Percentiles rank a stretch among this genome's conserved stretches.
These are phyloP conservation scores for Skeletonema costatum DNA, from an alignment of 108 stramenopile genomes.

Conservation along the genomic window DNA sequence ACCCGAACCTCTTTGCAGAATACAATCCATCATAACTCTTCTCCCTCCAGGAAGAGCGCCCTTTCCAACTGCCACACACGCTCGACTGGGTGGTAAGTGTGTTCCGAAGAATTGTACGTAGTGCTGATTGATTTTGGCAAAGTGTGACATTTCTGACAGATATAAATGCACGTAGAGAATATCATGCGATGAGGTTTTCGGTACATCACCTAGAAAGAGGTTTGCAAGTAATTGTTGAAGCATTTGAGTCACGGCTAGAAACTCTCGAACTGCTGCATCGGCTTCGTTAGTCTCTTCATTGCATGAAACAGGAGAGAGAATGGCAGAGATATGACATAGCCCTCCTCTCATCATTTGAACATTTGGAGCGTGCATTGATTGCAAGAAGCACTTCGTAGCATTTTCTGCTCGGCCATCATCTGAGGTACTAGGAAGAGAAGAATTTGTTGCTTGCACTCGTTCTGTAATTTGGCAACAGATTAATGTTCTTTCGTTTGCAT, in stretches of 20 bases:
- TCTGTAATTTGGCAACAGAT: neutral
- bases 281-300: conserved; percentile 50
- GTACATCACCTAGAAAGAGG: conserved; percentile 12
- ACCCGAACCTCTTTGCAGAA: conserved; percentile 75
- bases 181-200: conserved; percentile 64
- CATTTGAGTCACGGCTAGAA: conserved; percentile 51
- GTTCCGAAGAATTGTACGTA: conserved; percentile 86
- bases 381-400: neutral
- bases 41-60: conserved; percentile 71
- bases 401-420: neutral
- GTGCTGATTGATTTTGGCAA: conserved; percentile 84
- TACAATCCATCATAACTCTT: conserved; percentile 82
- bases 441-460: conserved; percentile 4
- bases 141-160: conserved; percentile 89
- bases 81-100: conserved; percentile 77
- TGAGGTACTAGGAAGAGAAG: neutral
- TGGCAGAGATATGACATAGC: conserved; percentile 70
- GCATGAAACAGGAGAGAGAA: conserved; percentile 62
- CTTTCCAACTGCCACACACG: conserved; percentile 81
- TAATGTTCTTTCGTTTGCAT: neutral
- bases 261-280: conserved; percentile 57
- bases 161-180: conserved; percentile 94
- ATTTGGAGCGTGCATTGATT: conserved; percentile 45
- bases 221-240: conserved; percentile 35
- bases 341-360: conserved; percentile 61